phyloP scores from a whole-genome alignment of 176 grass and related monocot genomes.

The Saccharum spontaneum region DNA sequence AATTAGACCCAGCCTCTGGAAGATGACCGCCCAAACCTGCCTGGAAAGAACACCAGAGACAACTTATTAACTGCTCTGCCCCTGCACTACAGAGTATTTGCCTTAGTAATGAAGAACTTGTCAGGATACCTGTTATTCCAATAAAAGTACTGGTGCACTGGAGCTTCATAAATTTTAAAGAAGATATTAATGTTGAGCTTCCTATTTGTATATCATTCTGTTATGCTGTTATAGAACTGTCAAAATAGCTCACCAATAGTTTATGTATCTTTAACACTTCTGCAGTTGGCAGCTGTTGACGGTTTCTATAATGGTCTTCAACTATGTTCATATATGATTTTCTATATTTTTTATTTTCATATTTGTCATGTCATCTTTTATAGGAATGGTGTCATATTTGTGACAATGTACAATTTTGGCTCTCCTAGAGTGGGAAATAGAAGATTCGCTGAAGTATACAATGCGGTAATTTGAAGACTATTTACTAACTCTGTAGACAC shows the following conservation, averaged over 20 bases:
- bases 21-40: neutral
- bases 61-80: neutral
- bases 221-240: slow-evolving; percentile 14
- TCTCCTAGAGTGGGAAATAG: slow-evolving; percentile 97
- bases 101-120: neutral
- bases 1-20: neutral
- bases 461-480: slow-evolving; percentile 64
- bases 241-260: neutral
- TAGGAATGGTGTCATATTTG: slow-evolving; percentile 69
- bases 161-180: no score
- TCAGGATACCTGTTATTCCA: no score
- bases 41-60: neutral
- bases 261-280: slow-evolving; percentile 23
- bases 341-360: neutral
- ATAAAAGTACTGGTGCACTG: no score
- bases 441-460: slow-evolving; percentile 90
- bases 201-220: neutral
- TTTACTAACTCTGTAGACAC: neutral
- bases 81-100: neutral
- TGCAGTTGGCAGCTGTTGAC: neutral
- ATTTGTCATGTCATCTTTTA: slow-evolving; percentile 25
- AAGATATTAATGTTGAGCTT: neutral
- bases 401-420: slow-evolving; percentile 97
- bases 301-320: neutral
- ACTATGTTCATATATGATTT: neutral